Evolutionary conservation across 192 early-diverging fungal genomes (phyloP), one percentile per base, ranked within the genome.

Genomic region (Entomortierella chlamydospora): DNA sequence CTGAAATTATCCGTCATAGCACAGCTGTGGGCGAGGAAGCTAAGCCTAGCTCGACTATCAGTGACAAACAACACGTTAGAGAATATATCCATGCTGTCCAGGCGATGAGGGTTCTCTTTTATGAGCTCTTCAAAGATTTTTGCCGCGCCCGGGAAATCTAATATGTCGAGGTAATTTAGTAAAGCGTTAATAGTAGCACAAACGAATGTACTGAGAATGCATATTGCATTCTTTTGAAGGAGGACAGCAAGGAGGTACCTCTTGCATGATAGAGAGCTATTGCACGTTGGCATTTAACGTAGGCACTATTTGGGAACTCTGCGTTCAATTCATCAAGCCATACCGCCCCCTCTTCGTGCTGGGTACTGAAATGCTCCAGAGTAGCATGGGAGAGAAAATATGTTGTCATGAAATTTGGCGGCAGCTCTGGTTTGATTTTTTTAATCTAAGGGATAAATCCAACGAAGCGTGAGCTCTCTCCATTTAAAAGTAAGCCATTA

Each of bases 41-140:
- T 89, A 25, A 99, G 84, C 74, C 93, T 88, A 6, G 88, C 86
- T 0, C 79, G 79, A 39, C 92, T 87, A 2, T 95, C 87, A 67
- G 91, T 87, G 0, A 95, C 89, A 83, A 90, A 98, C 17, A 99
- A 87, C 17, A 95, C 84, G 82, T 97, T 94, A 8, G 96, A 97
- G 73, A 93, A 95, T 8, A 92, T 70, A 70, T 98, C 96, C 79
- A 91, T 85, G 51, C 89, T 83, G 69, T 98, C 96, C 8, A 99
- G 67, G 9, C 90, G 82, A 81, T 87, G 90, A 4, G 97, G 97
- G 64, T 98, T 90, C 8, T 74, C 61, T 56, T 84, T 64, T 22
- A 90, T 87, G 43, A 98, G 73, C 17, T 86, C 82, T 28, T 91
- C 90, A 83, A 97, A 99, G 34, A 86, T 61, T 23, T 70, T 72